phyloP scores from a whole-genome alignment of 1,284 basidiomycete genomes.

The Sporisorium scitamineum region DNA sequence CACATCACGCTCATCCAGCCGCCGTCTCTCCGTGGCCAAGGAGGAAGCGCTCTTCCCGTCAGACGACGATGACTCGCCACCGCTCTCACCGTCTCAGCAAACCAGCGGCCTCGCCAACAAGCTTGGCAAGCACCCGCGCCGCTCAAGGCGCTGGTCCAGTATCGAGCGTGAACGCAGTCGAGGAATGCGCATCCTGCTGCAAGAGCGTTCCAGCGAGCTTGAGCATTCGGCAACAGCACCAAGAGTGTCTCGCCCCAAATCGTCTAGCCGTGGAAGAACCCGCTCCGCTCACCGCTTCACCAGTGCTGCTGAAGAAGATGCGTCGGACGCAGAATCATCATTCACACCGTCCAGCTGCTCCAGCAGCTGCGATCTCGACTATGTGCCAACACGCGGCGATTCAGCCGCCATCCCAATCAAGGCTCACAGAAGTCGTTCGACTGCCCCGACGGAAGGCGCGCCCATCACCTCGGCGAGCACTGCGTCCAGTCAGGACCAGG shows the following conservation, averaged over 20 bases:
- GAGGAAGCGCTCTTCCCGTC: slow-evolving; percentile 46
- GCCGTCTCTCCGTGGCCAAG: slow-evolving; percentile 25
- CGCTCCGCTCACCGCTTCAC: slow-evolving; percentile 5
- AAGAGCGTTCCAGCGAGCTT: slow-evolving; percentile 11
- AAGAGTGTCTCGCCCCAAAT: not conserved
- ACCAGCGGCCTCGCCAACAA: not conserved
- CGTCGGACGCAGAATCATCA: slow-evolving; percentile 29
- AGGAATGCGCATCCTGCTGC: slow-evolving; percentile 47
- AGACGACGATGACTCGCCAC: slow-evolving; percentile 43
- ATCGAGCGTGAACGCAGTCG: slow-evolving; percentile 49
- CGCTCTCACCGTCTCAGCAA: slow-evolving; percentile 24
- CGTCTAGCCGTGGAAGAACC: slow-evolving; percentile 1
- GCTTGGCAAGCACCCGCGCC: slow-evolving; percentile 2
- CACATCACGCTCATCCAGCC: slow-evolving; percentile 8
- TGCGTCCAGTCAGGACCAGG: slow-evolving; percentile 27
- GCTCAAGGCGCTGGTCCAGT: slow-evolving; percentile 47
- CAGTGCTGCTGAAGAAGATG: slow-evolving; percentile 18
- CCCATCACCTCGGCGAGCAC: slow-evolving; percentile 10
- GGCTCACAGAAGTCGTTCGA: slow-evolving; percentile 11
- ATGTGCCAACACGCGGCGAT: slow-evolving; percentile 4
- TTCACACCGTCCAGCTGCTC: slow-evolving; percentile 32
- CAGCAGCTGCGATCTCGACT: slow-evolving; percentile 40
- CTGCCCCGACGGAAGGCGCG: not conserved
- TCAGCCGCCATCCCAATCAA: slow-evolving; percentile 33
- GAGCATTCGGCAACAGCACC: not conserved